Evolutionary conservation across 1,284 basidiomycete species (phyloP).

Genomic region (Stygiomarasmius scandens): DNA sequence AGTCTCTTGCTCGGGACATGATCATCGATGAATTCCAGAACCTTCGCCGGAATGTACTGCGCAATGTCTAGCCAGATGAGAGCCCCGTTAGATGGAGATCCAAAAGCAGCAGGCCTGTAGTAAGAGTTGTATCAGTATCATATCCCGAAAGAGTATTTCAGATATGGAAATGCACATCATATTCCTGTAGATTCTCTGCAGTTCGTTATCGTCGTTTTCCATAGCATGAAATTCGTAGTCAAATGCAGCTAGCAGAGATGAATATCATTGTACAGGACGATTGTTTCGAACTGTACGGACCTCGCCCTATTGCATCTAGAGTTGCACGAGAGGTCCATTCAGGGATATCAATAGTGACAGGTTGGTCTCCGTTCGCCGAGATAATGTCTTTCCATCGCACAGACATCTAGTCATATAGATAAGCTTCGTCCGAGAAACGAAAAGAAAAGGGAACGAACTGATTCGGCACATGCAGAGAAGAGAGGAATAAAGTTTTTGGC

Average conservation of each 20-base stretch:
- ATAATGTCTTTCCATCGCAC: constrained; percentile 46
- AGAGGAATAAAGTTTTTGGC: constrained; percentile 37
- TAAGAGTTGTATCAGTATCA: too few relatives aligned
- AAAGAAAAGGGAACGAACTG: constrained; percentile 15
- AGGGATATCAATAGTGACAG: constrained; percentile 42
- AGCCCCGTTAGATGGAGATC: constrained; percentile 5
- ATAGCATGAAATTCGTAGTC: constrained; percentile 15
- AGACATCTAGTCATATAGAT: constrained; percentile 39
- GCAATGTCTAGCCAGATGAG: constrained; percentile 4
- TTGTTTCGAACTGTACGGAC: constrained; percentile 22
- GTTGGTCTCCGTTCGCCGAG: constrained; percentile 30
- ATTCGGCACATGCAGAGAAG: constrained; percentile 36
- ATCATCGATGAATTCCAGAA: constrained; percentile 8
- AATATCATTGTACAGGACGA: not conserved
- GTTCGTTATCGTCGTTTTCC: constrained; percentile 3
- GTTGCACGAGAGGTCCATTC: constrained; percentile 43
- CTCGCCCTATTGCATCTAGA: constrained; percentile 49
- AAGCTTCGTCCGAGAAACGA: not conserved
- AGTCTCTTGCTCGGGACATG: constrained; percentile 1
- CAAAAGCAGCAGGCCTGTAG: constrained; percentile 8
- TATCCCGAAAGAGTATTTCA: too few relatives aligned
- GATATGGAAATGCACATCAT: constrained; percentile 9
- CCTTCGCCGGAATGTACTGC: constrained; percentile 1
- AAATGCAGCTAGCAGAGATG: constrained; percentile 8
- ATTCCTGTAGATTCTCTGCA: constrained; percentile 8